A percentile compares a stretch with the other conserved stretches of the same genome.
Conservation (phyloP, 805 yeast genomes). For the Candida oleophila region DNA sequence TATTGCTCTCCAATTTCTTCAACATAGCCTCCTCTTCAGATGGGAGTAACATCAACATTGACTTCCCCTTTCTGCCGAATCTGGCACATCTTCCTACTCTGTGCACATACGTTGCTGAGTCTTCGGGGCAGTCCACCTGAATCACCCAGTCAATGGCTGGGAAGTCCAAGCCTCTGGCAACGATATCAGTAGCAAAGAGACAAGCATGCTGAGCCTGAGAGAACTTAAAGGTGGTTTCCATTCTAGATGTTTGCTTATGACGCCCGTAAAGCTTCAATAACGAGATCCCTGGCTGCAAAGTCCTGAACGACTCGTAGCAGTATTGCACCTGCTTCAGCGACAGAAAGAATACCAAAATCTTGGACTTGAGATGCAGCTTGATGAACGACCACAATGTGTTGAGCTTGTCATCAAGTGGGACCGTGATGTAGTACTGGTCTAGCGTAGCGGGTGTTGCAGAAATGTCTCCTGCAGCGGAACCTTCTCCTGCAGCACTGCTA, state of each 20-base stretch:
- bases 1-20: slow-evolving; percentile 56
- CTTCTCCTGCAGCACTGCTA: not conserved
- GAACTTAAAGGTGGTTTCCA: slow-evolving; percentile 78
- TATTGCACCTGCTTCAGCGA: slow-evolving; percentile 90
- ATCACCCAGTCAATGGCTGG: slow-evolving; percentile 96
- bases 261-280: slow-evolving; percentile 83
- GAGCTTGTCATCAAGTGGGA: slow-evolving; percentile 75
- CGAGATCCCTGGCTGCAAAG: slow-evolving; percentile 89
- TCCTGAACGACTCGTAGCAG: slow-evolving; percentile 82
- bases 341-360: slow-evolving; percentile 79
- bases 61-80: slow-evolving; percentile 80
- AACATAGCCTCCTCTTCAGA: slow-evolving; percentile 78
- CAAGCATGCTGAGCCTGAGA: slow-evolving; percentile 78
- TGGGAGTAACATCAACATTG: slow-evolving; percentile 80
- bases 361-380: slow-evolving; percentile 75
- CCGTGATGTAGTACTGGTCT: slow-evolving; percentile 77
- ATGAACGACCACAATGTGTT: slow-evolving; percentile 85
- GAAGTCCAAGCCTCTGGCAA: slow-evolving; percentile 89
- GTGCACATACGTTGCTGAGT: slow-evolving; percentile 83
- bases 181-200: slow-evolving; percentile 85
- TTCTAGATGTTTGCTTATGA: slow-evolving; percentile 84
- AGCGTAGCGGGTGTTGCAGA: slow-evolving; percentile 79
- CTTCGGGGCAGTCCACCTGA: slow-evolving; percentile 90
- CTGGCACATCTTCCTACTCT: slow-evolving; percentile 90
- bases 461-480: slow-evolving; percentile 32